Percentiles rank a stretch among this genome's conserved stretches.
These are phyloP conservation scores for Neonectria coccinea DNA, from an alignment of 2,329 filamentous ascomycete species.

Conservation along the genomic window DNA sequence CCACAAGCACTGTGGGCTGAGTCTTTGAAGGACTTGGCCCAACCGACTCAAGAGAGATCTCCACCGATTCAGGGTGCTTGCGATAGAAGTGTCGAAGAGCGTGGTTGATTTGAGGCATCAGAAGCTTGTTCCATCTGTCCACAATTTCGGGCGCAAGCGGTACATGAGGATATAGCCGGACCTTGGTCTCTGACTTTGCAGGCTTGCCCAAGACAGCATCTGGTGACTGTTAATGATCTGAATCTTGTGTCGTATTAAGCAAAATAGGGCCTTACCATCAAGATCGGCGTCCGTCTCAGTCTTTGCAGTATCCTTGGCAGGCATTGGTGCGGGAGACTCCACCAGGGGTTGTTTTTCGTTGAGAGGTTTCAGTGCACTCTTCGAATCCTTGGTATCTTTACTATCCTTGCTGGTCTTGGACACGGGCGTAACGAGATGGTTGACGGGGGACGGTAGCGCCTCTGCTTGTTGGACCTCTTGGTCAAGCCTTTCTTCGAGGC, in stretches of 20 bases:
- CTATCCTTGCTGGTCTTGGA: slow-evolving; percentile 33
- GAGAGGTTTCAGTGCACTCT: slow-evolving; percentile 9
- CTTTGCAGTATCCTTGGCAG: slow-evolving; percentile 18
- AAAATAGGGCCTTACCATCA: slow-evolving; percentile 33
- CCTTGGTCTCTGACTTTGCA: slow-evolving; percentile 54
- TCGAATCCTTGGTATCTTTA: slow-evolving; percentile 31
- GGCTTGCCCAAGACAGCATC: slow-evolving; percentile 36
- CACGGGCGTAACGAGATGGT: background rate
- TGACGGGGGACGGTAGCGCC: background rate
- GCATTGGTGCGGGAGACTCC: background rate
- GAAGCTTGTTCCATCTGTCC: slow-evolving; percentile 76
- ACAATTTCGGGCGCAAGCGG: slow-evolving; percentile 70
- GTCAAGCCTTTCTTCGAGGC: slow-evolving; percentile 64
- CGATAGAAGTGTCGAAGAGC: slow-evolving; percentile 77
- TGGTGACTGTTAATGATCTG: slow-evolving; percentile 29
- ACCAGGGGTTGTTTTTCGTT: slow-evolving; percentile 36
- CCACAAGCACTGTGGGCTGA: slow-evolving; percentile 79
- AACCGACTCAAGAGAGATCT: slow-evolving; percentile 81
- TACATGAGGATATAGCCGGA: slow-evolving; percentile 70
- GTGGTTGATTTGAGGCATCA: slow-evolving; percentile 80
- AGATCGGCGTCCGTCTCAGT: slow-evolving; percentile 24
- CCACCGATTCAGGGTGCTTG: slow-evolving; percentile 80
- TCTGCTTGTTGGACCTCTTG: slow-evolving; percentile 57
- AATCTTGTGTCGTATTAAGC: background rate
- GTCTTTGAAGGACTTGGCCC: slow-evolving; percentile 75